phyloP scores from a whole-genome alignment of 2,329 filamentous ascomycete genomes.

The Fusarium lyarnte region DNA sequence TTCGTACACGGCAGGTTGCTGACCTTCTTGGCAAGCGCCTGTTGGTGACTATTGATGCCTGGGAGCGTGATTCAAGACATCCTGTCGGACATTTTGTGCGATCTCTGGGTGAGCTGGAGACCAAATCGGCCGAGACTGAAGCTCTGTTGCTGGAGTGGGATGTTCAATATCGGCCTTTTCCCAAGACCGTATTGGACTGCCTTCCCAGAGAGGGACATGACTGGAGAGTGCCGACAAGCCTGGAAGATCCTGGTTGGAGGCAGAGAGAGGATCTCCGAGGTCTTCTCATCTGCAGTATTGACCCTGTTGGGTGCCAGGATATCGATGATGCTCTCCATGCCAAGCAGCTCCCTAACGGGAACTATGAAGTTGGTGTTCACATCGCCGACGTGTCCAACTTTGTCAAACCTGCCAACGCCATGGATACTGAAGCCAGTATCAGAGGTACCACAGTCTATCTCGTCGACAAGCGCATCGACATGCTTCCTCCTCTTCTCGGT shows the following conservation, averaged over 20 bases:
- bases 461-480: conserved; percentile 99
- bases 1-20: conserved; percentile 88
- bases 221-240: conserved; percentile 88
- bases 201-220: conserved; percentile 90
- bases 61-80: conserved; percentile 93
- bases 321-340: conserved; percentile 98
- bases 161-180: conserved; percentile 96
- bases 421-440: conserved; percentile 94
- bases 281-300: conserved; percentile 95
- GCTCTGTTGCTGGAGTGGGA: conserved; percentile 94
- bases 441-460: conserved; percentile 97
- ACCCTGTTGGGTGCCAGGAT: conserved; percentile 94
- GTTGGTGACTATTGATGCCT: conserved; percentile 91
- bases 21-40: conserved; percentile 92
- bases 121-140: conserved; percentile 97
- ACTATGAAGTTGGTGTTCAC: conserved; percentile 95
- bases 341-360: conserved; percentile 84
- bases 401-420: conserved; percentile 94
- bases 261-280: conserved; percentile 84
- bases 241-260: conserved; percentile 86
- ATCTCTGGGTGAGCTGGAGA: conserved; percentile 91
- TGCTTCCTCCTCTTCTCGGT: conserved; percentile 95
- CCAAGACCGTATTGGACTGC: conserved; percentile 94
- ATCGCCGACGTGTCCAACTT: conserved; percentile 99
- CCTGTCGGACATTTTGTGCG: conserved; percentile 94